Percentiles rank a stretch among this genome's conserved stretches.
These are phyloP conservation scores for Pichia terricola DNA, from an alignment of 1,139 yeast genomes.

Conservation along the genomic window DNA sequence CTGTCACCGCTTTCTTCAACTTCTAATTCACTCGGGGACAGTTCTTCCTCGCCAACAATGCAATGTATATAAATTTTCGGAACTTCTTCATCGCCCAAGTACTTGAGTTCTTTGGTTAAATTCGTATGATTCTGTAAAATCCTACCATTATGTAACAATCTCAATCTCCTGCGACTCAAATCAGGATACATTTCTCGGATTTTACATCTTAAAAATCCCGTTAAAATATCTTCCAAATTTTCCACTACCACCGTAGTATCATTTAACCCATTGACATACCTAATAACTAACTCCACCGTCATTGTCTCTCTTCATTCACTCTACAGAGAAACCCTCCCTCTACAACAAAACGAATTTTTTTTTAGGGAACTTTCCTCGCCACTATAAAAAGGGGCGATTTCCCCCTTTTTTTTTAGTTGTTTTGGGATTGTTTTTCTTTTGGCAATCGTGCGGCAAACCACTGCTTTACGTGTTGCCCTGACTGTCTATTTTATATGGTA, in stretches of 20 bases:
- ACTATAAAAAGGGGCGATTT: not conserved
- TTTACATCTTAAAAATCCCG: constrained; percentile 34
- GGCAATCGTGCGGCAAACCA: constrained; percentile 54
- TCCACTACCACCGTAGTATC: constrained; percentile 30
- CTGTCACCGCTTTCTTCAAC: constrained; percentile 57
- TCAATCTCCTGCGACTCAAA: constrained; percentile 42
- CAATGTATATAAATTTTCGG: constrained; percentile 59
- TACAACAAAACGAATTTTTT: too few species aligned
- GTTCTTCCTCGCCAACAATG: constrained; percentile 57
- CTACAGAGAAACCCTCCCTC: too few species aligned
- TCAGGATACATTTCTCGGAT: constrained; percentile 31
- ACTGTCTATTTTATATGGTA: constrained; percentile 19
- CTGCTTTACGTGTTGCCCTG: constrained; percentile 58
- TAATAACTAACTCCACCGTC: constrained; percentile 31
- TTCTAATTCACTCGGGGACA: constrained; percentile 48
- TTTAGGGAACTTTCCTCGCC: too few species aligned
- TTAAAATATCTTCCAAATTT: constrained; percentile 26
- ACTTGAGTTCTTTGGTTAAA: constrained; percentile 41
- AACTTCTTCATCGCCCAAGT: constrained; percentile 8
- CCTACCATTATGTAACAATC: constrained; percentile 68
- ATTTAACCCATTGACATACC: constrained; percentile 40
- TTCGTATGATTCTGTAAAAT: constrained; percentile 55
- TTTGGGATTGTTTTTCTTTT: not conserved
- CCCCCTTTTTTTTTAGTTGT: not conserved
- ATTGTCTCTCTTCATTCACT: too few species aligned